Evolutionary conservation across 176 grass and related monocot genomes (phyloP).

Genomic region (Paspalum vaginatum): DNA sequence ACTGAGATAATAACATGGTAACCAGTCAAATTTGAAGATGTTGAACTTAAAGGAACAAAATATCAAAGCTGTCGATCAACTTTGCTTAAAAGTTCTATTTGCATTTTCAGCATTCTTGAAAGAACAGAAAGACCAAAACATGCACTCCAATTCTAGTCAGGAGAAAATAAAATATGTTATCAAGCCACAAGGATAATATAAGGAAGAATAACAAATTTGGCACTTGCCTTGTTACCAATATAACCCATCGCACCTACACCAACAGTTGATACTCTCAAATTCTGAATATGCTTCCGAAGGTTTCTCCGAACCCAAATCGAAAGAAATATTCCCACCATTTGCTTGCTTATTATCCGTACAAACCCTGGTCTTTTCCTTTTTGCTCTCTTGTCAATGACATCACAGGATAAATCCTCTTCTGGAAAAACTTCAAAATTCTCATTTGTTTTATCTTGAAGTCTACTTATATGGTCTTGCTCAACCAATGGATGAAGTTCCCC

Average conservation of each 20-base stretch:
- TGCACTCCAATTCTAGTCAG: neutral
- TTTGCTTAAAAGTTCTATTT: neutral
- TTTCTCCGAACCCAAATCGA: conserved; percentile 83
- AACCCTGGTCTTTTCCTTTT: conserved; percentile 60
- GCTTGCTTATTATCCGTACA: conserved; percentile 88
- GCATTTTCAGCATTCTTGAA: neutral
- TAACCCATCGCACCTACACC: conserved; percentile 92
- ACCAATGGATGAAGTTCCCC: conserved; percentile 48
- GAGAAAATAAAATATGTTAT: neutral
- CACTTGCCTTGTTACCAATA: conserved; percentile 87
- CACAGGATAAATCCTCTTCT: conserved; percentile 34
- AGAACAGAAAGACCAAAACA: neutral
- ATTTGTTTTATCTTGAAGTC: conserved; percentile 14
- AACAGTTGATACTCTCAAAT: conserved; percentile 88
- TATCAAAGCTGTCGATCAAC: neutral
- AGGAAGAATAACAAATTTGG: conserved; percentile 23
- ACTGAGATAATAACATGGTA: neutral
- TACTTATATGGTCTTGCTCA: conserved; percentile 20
- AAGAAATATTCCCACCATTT: conserved; percentile 91
- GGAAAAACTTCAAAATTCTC: conserved; percentile 34
- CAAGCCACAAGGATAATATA: neutral
- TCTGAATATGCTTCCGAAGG: conserved; percentile 75
- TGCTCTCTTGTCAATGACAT: conserved; percentile 28
- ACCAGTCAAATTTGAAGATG: neutral
- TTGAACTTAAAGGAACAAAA: neutral